Evolutionary conservation across 148 eudicot species (phyloP), one percentile per base, ranked within the genome.

Genomic region (Selenicereus undatus): DNA sequence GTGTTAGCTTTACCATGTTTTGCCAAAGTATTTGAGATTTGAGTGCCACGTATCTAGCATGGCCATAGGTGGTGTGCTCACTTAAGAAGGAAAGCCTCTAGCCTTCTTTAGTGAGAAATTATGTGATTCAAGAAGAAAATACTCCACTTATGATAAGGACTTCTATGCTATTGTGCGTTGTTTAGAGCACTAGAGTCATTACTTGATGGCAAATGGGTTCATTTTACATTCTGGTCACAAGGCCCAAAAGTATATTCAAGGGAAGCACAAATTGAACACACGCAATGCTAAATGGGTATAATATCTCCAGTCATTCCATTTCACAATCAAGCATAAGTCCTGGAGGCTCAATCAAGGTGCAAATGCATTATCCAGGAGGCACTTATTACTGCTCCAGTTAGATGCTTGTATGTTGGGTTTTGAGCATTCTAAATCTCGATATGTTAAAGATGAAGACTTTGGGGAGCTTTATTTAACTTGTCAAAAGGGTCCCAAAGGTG

Each of bases 31-130:
- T n/a, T n/a, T n/a, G n/a, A n/a, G n/a, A n/a, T n/a, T n/a, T n/a
- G n/a, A n/a, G n/a, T n/a, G n/a, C n/a, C n/a, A n/a, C n/a, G n/a
- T n/a, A n/a, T n/a, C n/a, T n/a, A n/a, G n/a, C n/a, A n/a, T n/a
- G n/a, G n/a, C n/a, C n/a, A n/a, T n/a, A n/a, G n/a, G n/a, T n/a
- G n/a, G n/a, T n/a, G n/a, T n/a, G n/a, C n/a, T n/a, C n/a, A n/a
- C n/a, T n/a, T n/a, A n/a, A n/a, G n/a, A n/a, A n/a, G n/a, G n/a
- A n/a, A n/a, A n/a, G n/a, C 76, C 76, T 1, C 11, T 80, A 32
- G 72, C 71, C n/a, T 80, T 30, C 22, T 73, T 73, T 56, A 80
- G 71, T 74, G 82, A 73, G 43, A 80, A 80, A 29, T 26, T 80
- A 1, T 35, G 26, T 39, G 77, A 64, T 3, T 22, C 71, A 5